Percentiles rank a stretch among this genome's conserved stretches.
phyloP scores from a whole-genome alignment of 1,139 yeast genomes.

The Yamadazyma pseudoaaseri region DNA sequence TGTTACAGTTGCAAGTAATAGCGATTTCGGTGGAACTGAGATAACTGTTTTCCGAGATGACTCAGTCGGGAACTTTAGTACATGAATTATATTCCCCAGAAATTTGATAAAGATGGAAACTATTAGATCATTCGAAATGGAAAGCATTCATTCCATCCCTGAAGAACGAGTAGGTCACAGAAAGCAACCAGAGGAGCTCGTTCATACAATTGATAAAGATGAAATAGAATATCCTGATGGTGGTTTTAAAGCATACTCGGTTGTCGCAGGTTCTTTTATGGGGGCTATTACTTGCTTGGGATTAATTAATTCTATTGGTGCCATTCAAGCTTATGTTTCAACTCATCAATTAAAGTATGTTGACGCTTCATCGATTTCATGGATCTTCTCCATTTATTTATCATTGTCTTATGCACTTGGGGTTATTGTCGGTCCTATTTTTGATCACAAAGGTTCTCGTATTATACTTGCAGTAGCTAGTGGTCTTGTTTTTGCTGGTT shows the following conservation, averaged over 20 bases:
- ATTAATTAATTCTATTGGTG: slow-evolving; percentile 57
- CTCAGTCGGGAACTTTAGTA: too few species aligned
- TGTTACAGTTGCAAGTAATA: background rate
- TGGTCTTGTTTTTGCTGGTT: slow-evolving; percentile 28
- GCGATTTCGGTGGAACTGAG: too few species aligned
- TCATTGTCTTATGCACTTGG: slow-evolving; percentile 32
- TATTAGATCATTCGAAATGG: background rate
- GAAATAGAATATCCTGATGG: slow-evolving; percentile 56
- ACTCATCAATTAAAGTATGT: slow-evolving; percentile 47
- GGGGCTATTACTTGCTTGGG: slow-evolving; percentile 61
- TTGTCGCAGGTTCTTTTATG: slow-evolving; percentile 60
- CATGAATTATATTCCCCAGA: too few species aligned
- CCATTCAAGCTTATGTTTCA: slow-evolving; percentile 58
- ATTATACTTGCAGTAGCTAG: slow-evolving; percentile 26
- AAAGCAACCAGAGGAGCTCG: background rate
- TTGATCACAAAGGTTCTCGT: slow-evolving; percentile 35
- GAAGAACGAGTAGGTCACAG: background rate
- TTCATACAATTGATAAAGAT: slow-evolving; percentile 5
- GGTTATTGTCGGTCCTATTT: slow-evolving; percentile 36
- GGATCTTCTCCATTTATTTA: slow-evolving; percentile 40
- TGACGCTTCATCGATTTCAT: slow-evolving; percentile 43
- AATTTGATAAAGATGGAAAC: too few species aligned
- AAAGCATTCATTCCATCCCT: background rate
- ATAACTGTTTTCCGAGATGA: too few species aligned
- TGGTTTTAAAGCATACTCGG: slow-evolving; percentile 55